Conservation (phyloP, 257 asterid species). For the Lycium barbarum region DNA sequence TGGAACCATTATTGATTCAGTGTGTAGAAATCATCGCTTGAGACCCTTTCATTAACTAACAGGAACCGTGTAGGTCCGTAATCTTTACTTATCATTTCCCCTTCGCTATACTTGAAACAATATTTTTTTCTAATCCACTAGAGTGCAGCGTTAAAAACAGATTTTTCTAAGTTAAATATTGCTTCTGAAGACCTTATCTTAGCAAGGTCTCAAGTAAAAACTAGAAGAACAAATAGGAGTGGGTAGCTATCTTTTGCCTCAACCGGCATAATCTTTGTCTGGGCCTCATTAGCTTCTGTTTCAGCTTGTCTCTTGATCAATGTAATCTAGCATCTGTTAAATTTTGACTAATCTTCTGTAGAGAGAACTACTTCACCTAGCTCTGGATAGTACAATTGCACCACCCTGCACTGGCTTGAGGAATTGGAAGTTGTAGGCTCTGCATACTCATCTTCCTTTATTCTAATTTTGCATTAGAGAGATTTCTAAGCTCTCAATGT, state of each 20-base stretch:
- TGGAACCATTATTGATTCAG: slow-evolving; percentile 3
- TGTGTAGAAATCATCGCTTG: slow-evolving; percentile 27
- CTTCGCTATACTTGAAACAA: slow-evolving; percentile 3
- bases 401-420: neutral
- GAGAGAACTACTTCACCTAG: neutral
- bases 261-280: neutral
- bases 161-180: neutral
- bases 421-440: neutral
- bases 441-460: neutral
- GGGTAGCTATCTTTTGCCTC: neutral
- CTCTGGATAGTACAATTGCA: neutral
- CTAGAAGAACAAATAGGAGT: neutral
- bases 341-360: neutral
- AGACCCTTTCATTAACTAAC: neutral
- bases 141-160: neutral
- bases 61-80: neutral
- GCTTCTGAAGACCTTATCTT: slow-evolving; percentile 6
- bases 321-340: neutral
- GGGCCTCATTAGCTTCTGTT: slow-evolving; percentile 12
- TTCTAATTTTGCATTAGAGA: slow-evolving; percentile 4
- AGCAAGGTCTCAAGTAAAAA: neutral
- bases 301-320: slow-evolving; percentile 18
- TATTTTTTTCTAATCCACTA: neutral
- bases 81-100: neutral
- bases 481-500: neutral